Conservation (phyloP, 371 early-diverging fungal genomes). For the Rhizopus arrhizus region DNA sequence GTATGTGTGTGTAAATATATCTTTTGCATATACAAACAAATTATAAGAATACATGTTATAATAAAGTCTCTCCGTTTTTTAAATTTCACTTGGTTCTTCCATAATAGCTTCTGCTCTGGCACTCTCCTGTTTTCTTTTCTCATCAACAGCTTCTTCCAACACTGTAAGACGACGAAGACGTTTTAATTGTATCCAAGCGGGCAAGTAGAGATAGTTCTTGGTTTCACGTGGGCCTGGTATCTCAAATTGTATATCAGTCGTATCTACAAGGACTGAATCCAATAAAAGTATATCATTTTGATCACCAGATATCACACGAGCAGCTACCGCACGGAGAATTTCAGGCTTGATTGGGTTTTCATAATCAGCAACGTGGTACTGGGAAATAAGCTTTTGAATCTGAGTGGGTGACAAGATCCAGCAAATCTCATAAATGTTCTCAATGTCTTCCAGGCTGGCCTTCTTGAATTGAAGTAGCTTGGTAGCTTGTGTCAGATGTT, state of each 20-base stretch:
- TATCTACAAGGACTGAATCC: conserved; percentile 76
- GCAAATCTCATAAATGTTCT: conserved; percentile 94
- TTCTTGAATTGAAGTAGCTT: conserved; percentile 95
- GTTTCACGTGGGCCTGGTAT: conserved; percentile 61
- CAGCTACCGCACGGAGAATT: conserved; percentile 83
- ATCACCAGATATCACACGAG: conserved; percentile 76
- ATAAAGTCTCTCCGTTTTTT: not conserved
- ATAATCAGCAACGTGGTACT: conserved; percentile 77
- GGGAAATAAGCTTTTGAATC: conserved; percentile 91
- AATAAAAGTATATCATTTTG: conserved; percentile 80
- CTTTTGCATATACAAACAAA: too few relatives aligned
- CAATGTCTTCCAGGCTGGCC: conserved; percentile 87
- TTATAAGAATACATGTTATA: too few relatives aligned
- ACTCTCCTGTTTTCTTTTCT: not conserved
- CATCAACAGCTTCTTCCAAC: conserved; percentile 13
- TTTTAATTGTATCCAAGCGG: conserved; percentile 41
- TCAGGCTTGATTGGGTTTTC: conserved; percentile 89
- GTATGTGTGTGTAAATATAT: too few relatives aligned
- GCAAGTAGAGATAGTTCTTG: conserved; percentile 50
- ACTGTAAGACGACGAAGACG: conserved; percentile 22
- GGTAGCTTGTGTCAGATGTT: conserved; percentile 91
- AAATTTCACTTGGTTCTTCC: conserved; percentile 6
- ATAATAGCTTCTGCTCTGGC: not conserved
- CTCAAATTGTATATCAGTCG: conserved; percentile 64
- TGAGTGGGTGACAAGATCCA: conserved; percentile 93